Evolutionary conservation across 1,139 yeast species (phyloP).

Genomic region (Debaryomycetaceae sp.): DNA sequence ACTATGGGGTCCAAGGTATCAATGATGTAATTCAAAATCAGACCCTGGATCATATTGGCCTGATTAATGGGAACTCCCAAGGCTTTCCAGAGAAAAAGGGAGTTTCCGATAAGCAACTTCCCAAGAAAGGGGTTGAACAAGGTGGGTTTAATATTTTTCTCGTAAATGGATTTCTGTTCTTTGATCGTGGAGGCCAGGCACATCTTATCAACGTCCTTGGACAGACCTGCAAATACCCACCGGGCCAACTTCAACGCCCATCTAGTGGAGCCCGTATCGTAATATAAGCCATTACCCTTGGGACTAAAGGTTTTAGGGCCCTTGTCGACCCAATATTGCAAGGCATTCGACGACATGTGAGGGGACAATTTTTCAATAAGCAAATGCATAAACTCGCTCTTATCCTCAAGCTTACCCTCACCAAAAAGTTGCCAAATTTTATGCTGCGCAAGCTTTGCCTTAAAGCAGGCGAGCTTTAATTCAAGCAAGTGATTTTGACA

Average conservation of each 20-base stretch:
- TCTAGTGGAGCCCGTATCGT: conserved; percentile 77
- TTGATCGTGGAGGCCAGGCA: conserved; percentile 56
- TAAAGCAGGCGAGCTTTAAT: conserved; percentile 68
- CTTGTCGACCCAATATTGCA: conserved; percentile 73
- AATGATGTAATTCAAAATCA: conserved; percentile 64
- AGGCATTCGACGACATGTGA: conserved; percentile 71
- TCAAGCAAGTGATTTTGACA: conserved; percentile 77
- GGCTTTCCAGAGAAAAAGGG: conserved; percentile 80
- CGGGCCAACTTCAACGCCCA: conserved; percentile 76
- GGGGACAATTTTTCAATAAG: conserved; percentile 57
- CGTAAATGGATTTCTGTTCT: conserved; percentile 65
- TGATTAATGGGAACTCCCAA: conserved; percentile 84
- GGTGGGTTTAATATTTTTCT: conserved; percentile 57
- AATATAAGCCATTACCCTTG: conserved; percentile 56
- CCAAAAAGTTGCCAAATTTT: conserved; percentile 77
- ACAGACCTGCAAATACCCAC: conserved; percentile 59
- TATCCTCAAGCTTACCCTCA: conserved; percentile 58
- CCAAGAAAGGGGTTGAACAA: conserved; percentile 68
- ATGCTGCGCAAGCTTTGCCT: conserved; percentile 46
- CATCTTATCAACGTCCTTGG: conserved; percentile 47
- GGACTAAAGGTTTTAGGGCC: conserved; percentile 54
- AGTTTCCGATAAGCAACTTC: conserved; percentile 69
- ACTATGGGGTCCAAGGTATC: conserved; percentile 79
- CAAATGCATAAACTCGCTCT: conserved; percentile 36
- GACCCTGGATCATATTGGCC: conserved; percentile 72